Evolutionary conservation across 2,329 filamentous ascomycete species (phyloP).

Genomic region (Cladosporium sp.): DNA sequence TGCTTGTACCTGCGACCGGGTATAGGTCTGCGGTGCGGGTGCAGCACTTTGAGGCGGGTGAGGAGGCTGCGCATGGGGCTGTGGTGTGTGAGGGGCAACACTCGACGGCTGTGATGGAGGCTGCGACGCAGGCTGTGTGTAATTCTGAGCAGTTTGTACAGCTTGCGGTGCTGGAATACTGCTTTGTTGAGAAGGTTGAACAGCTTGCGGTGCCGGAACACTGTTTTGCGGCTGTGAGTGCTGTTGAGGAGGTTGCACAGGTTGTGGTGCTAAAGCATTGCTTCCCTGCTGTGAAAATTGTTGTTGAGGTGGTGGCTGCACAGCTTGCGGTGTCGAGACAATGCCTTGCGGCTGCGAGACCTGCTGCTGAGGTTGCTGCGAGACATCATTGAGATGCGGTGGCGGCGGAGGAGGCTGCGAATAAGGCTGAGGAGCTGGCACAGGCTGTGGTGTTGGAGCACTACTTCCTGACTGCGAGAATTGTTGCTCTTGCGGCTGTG

Average conservation of each 20-base stretch:
- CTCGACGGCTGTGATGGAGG: not conserved
- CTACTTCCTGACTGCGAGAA: not conserved
- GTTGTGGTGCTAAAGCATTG: not conserved
- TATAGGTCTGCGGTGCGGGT: not conserved
- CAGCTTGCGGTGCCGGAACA: not conserved
- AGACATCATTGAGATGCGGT: not conserved
- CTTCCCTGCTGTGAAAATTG: not conserved
- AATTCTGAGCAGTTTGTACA: not conserved
- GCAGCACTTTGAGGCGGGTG: not conserved
- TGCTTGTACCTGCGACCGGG: not conserved
- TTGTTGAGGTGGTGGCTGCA: not conserved
- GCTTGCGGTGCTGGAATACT: not conserved
- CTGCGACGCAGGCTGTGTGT: not conserved
- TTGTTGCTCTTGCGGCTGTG: slow-evolving; percentile 7
- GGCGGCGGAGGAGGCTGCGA: slow-evolving; percentile 8
- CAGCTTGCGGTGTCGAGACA: not conserved
- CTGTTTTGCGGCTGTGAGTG: not conserved
- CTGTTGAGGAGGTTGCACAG: not conserved
- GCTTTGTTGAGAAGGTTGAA: not conserved
- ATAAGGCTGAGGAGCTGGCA: not conserved
- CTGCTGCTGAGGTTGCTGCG: not conserved
- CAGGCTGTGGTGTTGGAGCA: not conserved
- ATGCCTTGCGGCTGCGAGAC: not conserved
- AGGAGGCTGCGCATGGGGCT: not conserved
- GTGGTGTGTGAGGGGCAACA: not conserved